phyloP scores from a whole-genome alignment of 2,329 filamentous ascomycete genomes.

The Arthrobotrys entomopaga region DNA sequence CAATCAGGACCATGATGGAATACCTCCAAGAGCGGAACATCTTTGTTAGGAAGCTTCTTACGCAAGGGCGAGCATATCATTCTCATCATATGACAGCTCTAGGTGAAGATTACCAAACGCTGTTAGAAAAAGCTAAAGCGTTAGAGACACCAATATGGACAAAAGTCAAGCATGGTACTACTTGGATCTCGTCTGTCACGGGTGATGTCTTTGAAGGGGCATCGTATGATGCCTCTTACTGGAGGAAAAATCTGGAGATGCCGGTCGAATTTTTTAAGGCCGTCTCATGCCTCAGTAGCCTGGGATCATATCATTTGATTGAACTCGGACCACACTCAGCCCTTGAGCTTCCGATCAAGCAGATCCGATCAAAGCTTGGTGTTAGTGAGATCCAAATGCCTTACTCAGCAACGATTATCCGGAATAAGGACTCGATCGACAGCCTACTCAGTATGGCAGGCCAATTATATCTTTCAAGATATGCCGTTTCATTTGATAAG shows the following conservation, averaged over 20 bases:
- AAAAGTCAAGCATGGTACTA: conserved; percentile 55
- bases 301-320: conserved; percentile 17
- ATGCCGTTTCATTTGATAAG: conserved; percentile 38
- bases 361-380: conserved; percentile 16
- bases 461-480: conserved; percentile 17
- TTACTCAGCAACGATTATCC: conserved; percentile 50
- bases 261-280: conserved; percentile 62
- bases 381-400: conserved; percentile 20
- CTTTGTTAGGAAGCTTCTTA: conserved; percentile 8
- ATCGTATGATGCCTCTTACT: conserved; percentile 58
- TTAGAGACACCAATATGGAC: conserved; percentile 47
- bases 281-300: conserved; percentile 52
- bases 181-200: conserved; percentile 56
- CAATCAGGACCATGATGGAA: conserved; percentile 57
- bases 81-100: conserved; percentile 62
- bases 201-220: conserved; percentile 54
- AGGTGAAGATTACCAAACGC: not conserved
- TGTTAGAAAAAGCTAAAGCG: conserved; percentile 1
- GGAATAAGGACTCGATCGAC: conserved; percentile 53
- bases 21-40: not conserved
- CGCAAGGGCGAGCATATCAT: conserved; percentile 62
- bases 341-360: conserved; percentile 54
- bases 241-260: conserved; percentile 60
- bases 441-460: conserved; percentile 22
- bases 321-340: conserved; percentile 57